Conservation (phyloP, 192 early-diverging fungal genomes). For the Chytriomyces confervae region DNA sequence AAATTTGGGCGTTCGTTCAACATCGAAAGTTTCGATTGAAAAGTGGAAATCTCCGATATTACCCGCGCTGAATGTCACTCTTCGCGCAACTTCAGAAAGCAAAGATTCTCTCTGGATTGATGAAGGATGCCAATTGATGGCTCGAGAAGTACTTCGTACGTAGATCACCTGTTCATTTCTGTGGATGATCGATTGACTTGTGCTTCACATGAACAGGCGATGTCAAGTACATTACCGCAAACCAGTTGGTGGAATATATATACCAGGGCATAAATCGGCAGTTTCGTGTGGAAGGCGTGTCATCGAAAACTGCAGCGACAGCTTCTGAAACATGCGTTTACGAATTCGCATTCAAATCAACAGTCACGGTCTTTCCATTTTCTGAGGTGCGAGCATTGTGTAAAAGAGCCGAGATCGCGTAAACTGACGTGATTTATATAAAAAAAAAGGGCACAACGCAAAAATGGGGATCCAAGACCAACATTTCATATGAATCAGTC, state of each 20-base stretch:
- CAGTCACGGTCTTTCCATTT: too few relatives aligned
- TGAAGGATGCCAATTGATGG: constrained; percentile 5
- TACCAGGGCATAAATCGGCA: constrained; percentile 60
- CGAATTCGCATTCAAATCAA: too few relatives aligned
- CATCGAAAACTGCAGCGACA: too few relatives aligned
- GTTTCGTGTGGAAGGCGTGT: constrained; percentile 40
- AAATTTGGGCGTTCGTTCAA: too few relatives aligned
- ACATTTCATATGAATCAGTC: constrained; percentile 62
- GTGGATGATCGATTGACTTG: neutral
- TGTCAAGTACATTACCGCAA: constrained; percentile 58
- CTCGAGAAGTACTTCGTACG: constrained; percentile 16
- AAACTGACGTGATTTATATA: too few relatives aligned
- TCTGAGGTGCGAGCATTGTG: too few relatives aligned
- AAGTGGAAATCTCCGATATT: too few relatives aligned
- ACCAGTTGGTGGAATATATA: constrained; percentile 58
- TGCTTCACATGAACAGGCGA: constrained; percentile 51
- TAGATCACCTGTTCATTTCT: neutral
- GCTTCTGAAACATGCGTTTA: too few relatives aligned
- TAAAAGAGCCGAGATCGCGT: too few relatives aligned
- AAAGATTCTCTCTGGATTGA: neutral
- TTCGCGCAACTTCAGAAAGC: neutral
- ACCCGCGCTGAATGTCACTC: too few relatives aligned
- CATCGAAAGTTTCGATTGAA: too few relatives aligned
- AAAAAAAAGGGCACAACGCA: neutral
- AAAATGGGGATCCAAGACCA: constrained; percentile 3